Percentiles rank a stretch among this genome's conserved stretches.
Evolutionary conservation across 2,329 filamentous ascomycete species (phyloP).

Genomic region (Trichoderma sp.): DNA sequence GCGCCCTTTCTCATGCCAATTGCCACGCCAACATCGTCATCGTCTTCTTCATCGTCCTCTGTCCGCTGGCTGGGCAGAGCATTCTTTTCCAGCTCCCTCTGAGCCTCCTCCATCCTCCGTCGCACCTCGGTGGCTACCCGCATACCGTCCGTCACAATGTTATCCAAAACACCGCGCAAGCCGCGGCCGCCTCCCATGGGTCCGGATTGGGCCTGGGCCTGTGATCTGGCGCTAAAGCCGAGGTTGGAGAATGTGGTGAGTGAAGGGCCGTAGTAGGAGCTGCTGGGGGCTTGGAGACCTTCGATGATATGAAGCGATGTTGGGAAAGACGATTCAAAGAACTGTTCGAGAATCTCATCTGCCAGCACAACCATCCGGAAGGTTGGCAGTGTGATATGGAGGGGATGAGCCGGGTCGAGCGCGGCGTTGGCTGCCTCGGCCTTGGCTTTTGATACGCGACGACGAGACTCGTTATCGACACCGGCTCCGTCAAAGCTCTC

Average conservation of each 20-base stretch:
- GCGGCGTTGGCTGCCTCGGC: conserved; percentile 84
- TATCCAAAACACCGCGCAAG: conserved; percentile 89
- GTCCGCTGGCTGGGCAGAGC: conserved; percentile 65
- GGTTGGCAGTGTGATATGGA: conserved; percentile 94
- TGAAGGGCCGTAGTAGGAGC: conserved; percentile 55
- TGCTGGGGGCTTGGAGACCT: conserved; percentile 46
- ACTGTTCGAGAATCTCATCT: conserved; percentile 92
- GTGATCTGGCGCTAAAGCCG: conserved; percentile 54
- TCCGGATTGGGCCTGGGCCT: conserved; percentile 46
- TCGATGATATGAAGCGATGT: conserved; percentile 89
- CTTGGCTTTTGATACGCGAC: conserved; percentile 63
- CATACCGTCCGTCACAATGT: conserved; percentile 97
- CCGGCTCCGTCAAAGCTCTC: conserved; percentile 31
- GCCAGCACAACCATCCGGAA: conserved; percentile 99
- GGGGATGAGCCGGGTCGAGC: conserved; percentile 86
- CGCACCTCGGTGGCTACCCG: conserved; percentile 91
- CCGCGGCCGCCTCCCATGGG: conserved; percentile 65
- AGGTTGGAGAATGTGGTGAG: conserved; percentile 85
- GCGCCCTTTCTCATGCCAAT: conserved; percentile 47
- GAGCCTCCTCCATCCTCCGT: conserved; percentile 92
- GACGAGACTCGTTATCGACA: conserved; percentile 32
- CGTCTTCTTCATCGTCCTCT: conserved; percentile 73
- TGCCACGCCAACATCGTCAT: conserved; percentile 55
- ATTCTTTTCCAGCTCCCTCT: conserved; percentile 86
- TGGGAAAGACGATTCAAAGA: conserved; percentile 95